Evolutionary conservation across 768 basidiomycete species (phyloP).

Genomic region (Suillus cothurnatus): DNA sequence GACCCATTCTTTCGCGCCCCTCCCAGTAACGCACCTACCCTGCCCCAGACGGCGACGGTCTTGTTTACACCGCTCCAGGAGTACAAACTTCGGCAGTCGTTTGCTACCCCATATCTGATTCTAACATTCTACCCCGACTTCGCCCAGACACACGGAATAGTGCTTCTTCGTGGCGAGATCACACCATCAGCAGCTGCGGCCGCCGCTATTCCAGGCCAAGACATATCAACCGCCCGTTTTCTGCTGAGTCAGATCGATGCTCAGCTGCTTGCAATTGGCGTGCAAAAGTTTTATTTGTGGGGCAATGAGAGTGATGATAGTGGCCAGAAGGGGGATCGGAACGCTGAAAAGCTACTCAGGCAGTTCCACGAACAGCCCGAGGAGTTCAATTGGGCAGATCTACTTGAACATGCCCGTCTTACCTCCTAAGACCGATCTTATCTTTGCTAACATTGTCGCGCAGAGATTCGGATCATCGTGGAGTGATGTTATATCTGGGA

Average conservation of each 20-base stretch:
- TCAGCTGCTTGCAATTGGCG: slow-evolving; percentile 73
- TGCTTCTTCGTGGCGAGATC: slow-evolving; percentile 90
- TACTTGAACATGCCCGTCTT: slow-evolving; percentile 54
- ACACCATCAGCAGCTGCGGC: slow-evolving; percentile 59
- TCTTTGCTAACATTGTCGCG: background rate
- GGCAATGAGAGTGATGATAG: slow-evolving; percentile 27
- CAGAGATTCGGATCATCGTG: background rate
- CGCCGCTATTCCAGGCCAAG: slow-evolving; percentile 36
- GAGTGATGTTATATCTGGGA: background rate
- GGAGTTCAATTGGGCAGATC: slow-evolving; percentile 80
- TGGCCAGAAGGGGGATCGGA: background rate
- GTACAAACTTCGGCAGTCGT: slow-evolving; percentile 83
- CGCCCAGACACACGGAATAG: slow-evolving; percentile 72
- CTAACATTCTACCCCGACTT: slow-evolving; percentile 93
- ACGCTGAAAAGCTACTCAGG: slow-evolving; percentile 50
- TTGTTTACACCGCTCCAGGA: slow-evolving; percentile 93
- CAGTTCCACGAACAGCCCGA: slow-evolving; percentile 79
- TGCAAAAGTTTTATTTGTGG: slow-evolving; percentile 89
- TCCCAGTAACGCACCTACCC: slow-evolving; percentile 29
- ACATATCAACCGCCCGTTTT: slow-evolving; percentile 36
- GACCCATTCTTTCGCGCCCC: slow-evolving; percentile 46
- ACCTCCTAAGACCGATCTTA: slow-evolving; percentile 13
- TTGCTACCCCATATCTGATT: slow-evolving; percentile 89
- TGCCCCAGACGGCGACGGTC: slow-evolving; percentile 68
- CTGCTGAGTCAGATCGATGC: slow-evolving; percentile 81